These are phyloP conservation scores for Leptodontidium sp. DNA, from an alignment of 2,329 filamentous ascomycete genomes.

Conservation along the genomic window DNA sequence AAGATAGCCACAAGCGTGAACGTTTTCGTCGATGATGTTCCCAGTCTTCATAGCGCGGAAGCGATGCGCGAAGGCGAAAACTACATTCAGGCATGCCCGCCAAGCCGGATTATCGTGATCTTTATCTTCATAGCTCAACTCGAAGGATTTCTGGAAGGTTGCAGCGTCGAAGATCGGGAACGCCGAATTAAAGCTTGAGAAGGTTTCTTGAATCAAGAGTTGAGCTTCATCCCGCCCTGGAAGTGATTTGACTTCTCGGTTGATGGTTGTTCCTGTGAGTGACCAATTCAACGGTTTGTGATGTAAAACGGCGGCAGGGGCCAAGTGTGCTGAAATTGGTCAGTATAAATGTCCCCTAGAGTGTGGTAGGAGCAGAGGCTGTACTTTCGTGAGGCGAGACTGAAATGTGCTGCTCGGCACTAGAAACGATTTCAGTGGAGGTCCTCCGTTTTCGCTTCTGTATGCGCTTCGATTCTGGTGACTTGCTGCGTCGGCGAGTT, in stretches of 20 bases:
- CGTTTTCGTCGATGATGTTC: slow-evolving; percentile 22
- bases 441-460: slow-evolving; percentile 26
- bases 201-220: slow-evolving; percentile 28
- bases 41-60: slow-evolving; percentile 28
- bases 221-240: slow-evolving; percentile 26
- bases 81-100: slow-evolving; percentile 42
- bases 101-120: slow-evolving; percentile 31
- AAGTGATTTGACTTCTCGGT: slow-evolving; percentile 27
- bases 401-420: slow-evolving; percentile 29
- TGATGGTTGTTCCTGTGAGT: slow-evolving; percentile 16
- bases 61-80: slow-evolving; percentile 37
- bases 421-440: slow-evolving; percentile 27
- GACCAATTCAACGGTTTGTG: slow-evolving; percentile 27
- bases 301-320: slow-evolving; percentile 20
- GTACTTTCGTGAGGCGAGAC: slow-evolving; percentile 28
- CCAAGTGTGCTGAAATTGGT: slow-evolving; percentile 26
- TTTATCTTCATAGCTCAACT: slow-evolving; percentile 23
- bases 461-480: slow-evolving; percentile 28
- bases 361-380: slow-evolving; percentile 24
- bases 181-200: slow-evolving; percentile 32
- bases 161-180: slow-evolving; percentile 36
- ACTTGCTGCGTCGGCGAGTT: slow-evolving; percentile 18
- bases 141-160: slow-evolving; percentile 27
- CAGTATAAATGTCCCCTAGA: slow-evolving; percentile 29
- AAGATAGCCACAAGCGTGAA: slow-evolving; percentile 31